Base-by-base conservation (phyloP, 352 stramenopile species). In the Pythium pectinolyticum region DNA sequence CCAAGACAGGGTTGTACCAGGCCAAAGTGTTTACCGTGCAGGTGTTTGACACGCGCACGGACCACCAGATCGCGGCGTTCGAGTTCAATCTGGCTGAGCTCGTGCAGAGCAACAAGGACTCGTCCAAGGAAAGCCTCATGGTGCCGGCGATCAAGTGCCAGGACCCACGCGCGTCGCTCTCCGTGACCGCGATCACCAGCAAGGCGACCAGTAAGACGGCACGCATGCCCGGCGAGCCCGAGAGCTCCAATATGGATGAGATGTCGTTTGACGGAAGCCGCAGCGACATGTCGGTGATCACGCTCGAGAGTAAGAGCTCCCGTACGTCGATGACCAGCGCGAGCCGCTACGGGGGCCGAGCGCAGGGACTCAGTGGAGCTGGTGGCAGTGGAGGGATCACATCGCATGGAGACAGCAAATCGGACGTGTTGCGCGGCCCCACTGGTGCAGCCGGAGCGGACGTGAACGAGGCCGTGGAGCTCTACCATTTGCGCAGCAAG, bases 71-170 rank as follows among this genome's bases (percentile, higher is more conserved):
- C 28, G 82, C 78, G 11, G 52, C 78, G 2, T 91, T 91, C 34
- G 80, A 89, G 60, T 88, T 91, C 32, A 78, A 91, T 34, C 48
- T 91, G 39, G 73, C 82, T 0, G 80, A 91, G 51, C 67, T 88
- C 20, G 76, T 91, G 39, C 75, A 81, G 20, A 77, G 78, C 40
- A 77, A 75, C 61, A 82, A 84, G 32, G 78, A 89, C 28, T 74
- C 82, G 6, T 74, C 67, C 19, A 90, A 90, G 50, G 82, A 90
- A 66, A 86, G 71, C 22, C 71, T 86, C 25, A 78, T 75, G 25
- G 73, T 89, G 30, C 80, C 75, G 4, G 61, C 78, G 0, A 62
- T 76, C 55, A 89, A 89, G 66, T 89, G 82, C 40, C 73, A 86
- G 22, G 82, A 90, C 45, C 67, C 68, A 37, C 75, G 78, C 43